phyloP scores from a whole-genome alignment of 2,329 filamentous ascomycete species.

The Akanthomyces muscarius region DNA sequence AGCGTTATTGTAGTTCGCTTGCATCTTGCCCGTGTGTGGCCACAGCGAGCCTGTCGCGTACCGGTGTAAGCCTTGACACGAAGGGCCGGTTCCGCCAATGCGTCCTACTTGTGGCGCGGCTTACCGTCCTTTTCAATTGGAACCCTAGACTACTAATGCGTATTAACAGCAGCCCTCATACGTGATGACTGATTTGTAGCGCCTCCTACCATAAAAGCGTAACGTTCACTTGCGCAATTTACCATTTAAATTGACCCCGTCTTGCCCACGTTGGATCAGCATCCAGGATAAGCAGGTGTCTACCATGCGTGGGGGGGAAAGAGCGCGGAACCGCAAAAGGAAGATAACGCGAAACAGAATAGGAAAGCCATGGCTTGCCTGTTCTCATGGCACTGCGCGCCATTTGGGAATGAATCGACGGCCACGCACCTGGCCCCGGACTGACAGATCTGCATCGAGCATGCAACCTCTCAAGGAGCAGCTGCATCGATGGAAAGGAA shows the following conservation, averaged over 20 bases:
- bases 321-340: background rate
- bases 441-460: background rate
- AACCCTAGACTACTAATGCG: too few relatives aligned
- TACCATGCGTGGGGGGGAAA: background rate
- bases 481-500: background rate
- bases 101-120: too few relatives aligned
- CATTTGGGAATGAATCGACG: background rate
- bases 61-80: too few relatives aligned
- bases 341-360: background rate
- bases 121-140: too few relatives aligned
- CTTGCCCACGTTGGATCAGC: background rate
- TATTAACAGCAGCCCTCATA: too few relatives aligned
- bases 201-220: background rate
- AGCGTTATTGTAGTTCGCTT: too few relatives aligned
- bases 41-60: too few relatives aligned
- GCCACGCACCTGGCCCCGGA: background rate
- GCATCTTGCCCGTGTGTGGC: too few relatives aligned
- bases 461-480: background rate
- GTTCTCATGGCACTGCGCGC: background rate
- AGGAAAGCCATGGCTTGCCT: background rate
- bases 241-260: background rate
- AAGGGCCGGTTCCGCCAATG: too few relatives aligned
- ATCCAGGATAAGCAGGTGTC: conserved; percentile 1
- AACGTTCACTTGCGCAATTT: background rate
- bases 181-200: too few relatives aligned